These are phyloP conservation scores for Clavispora vitiphila DNA, from an alignment of 805 yeast species.

Conservation along the genomic window DNA sequence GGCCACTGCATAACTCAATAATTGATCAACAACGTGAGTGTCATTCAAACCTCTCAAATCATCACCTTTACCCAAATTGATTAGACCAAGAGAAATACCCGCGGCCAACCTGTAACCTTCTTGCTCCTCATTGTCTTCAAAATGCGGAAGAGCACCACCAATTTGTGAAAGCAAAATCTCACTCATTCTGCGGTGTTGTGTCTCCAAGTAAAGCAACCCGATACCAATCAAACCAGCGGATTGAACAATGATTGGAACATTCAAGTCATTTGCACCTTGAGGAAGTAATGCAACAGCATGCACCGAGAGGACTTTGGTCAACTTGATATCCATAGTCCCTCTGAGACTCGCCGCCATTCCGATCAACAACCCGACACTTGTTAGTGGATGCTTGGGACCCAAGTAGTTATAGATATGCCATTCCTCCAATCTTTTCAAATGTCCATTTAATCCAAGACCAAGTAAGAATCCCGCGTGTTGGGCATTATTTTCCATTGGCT, in stretches of 20 bases:
- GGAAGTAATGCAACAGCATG: conserved; percentile 92
- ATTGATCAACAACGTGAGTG: conserved; percentile 55
- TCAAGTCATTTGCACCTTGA: conserved; percentile 81
- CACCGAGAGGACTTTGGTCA: conserved; percentile 87
- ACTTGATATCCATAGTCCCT: conserved; percentile 79
- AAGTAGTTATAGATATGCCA: conserved; percentile 94
- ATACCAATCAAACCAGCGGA: conserved; percentile 89
- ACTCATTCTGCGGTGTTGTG: conserved; percentile 83
- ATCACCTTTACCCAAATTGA: conserved; percentile 74
- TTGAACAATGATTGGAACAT: conserved; percentile 78
- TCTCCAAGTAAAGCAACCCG: conserved; percentile 73
- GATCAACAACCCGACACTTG: conserved; percentile 79
- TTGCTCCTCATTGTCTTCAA: conserved; percentile 53
- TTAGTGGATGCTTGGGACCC: conserved; percentile 80
- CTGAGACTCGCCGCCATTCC: conserved; percentile 90
- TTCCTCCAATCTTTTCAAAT: conserved; percentile 75
- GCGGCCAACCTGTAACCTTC: conserved; percentile 86
- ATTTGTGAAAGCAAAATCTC: conserved; percentile 72
- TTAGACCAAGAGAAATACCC: conserved; percentile 81
- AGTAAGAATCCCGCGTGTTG: conserved; percentile 94
- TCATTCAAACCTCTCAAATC: conserved; percentile 56
- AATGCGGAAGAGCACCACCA: conserved; percentile 45
- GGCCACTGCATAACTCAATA: conserved; percentile 54
- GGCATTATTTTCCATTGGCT: conserved; percentile 63
- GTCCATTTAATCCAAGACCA: conserved; percentile 91